Percentiles rank a stretch among this genome's conserved stretches.
Evolutionary conservation across 106 monocot species (phyloP).

Genomic region (Iris macrosiphon): DNA sequence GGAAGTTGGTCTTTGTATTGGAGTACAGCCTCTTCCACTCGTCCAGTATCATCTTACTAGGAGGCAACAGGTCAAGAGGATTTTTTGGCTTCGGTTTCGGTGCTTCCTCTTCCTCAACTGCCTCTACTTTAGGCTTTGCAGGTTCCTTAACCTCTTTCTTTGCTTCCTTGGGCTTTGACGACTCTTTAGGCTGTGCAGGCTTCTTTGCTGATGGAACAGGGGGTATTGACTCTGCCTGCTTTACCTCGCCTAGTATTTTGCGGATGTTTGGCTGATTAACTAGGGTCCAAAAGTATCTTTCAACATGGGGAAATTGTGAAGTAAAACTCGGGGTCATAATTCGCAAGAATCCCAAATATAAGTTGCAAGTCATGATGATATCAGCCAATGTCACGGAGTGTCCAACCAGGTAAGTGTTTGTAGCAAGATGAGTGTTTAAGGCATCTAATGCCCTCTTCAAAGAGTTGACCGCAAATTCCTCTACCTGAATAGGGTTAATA

Average conservation of each 20-base stretch:
- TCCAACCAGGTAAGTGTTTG: slow-evolving; percentile 75
- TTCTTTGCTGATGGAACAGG: slow-evolving; percentile 38
- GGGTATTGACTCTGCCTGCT: slow-evolving; percentile 65
- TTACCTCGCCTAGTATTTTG: slow-evolving; percentile 60
- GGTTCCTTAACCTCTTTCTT: slow-evolving; percentile 36
- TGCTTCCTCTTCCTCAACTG: slow-evolving; percentile 57
- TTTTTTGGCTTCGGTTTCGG: slow-evolving; percentile 81
- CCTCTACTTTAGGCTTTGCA: slow-evolving; percentile 46
- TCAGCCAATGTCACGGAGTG: slow-evolving; percentile 70
- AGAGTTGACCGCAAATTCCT: slow-evolving; percentile 42
- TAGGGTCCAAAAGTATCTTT: slow-evolving; percentile 82
- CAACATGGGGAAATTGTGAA: slow-evolving; percentile 72
- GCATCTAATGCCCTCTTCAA: slow-evolving; percentile 61
- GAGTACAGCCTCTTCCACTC: slow-evolving; percentile 97
- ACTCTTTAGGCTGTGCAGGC: slow-evolving; percentile 39
- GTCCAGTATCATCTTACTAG: slow-evolving; percentile 86
- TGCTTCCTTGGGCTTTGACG: slow-evolving; percentile 38
- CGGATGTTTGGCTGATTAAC: slow-evolving; percentile 73
- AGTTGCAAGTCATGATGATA: slow-evolving; percentile 66
- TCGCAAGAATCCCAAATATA: slow-evolving; percentile 32
- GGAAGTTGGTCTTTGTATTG: slow-evolving; percentile 91
- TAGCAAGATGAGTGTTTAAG: slow-evolving; percentile 55
- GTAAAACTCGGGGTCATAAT: slow-evolving; percentile 71
- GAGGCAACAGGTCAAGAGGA: slow-evolving; percentile 78
- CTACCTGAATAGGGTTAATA: slow-evolving; percentile 26